Evolutionary conservation across 1,139 yeast species (phyloP).

Genomic region (Blastobotrys proliferans): DNA sequence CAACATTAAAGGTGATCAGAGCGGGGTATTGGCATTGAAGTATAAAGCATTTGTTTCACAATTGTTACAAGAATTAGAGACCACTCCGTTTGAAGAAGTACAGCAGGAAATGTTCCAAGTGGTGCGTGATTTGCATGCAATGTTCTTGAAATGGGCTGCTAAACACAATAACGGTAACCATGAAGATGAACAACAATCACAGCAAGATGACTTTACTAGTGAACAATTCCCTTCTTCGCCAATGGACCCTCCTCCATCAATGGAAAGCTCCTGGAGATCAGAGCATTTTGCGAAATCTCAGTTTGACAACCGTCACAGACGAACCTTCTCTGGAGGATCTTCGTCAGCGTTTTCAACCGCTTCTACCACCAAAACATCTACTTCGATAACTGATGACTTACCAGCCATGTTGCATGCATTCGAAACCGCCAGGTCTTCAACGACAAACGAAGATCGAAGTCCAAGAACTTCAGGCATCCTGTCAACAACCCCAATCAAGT

Average conservation of each 20-base stretch:
- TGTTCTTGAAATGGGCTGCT: slow-evolving; percentile 32
- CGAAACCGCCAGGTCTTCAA: slow-evolving; percentile 20
- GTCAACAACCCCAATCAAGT: background rate
- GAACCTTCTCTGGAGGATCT: slow-evolving; percentile 11
- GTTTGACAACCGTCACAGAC: background rate
- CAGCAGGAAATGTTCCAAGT: slow-evolving; percentile 36
- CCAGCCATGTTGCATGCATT: slow-evolving; percentile 30
- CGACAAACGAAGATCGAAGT: no score
- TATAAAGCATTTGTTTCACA: slow-evolving; percentile 34
- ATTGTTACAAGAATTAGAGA: slow-evolving; percentile 32
- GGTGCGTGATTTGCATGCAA: slow-evolving; percentile 33
- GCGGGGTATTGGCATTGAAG: slow-evolving; percentile 27
- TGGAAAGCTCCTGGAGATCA: slow-evolving; percentile 14
- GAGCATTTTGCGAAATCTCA: background rate
- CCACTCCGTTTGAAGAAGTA: slow-evolving; percentile 32
- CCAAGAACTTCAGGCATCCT: no score
- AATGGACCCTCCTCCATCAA: slow-evolving; percentile 4
- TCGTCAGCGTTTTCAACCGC: slow-evolving; percentile 3
- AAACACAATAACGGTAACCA: slow-evolving; percentile 5
- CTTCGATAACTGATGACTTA: slow-evolving; percentile 28
- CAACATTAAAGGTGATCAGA: slow-evolving; percentile 7
- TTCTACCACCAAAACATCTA: slow-evolving; percentile 3
- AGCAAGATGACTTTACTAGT: no score
- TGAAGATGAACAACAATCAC: no score
- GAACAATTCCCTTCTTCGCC: no score